Evolutionary conservation across 441 rosid genomes (phyloP).

Genomic region (Adansonia gregorii): DNA sequence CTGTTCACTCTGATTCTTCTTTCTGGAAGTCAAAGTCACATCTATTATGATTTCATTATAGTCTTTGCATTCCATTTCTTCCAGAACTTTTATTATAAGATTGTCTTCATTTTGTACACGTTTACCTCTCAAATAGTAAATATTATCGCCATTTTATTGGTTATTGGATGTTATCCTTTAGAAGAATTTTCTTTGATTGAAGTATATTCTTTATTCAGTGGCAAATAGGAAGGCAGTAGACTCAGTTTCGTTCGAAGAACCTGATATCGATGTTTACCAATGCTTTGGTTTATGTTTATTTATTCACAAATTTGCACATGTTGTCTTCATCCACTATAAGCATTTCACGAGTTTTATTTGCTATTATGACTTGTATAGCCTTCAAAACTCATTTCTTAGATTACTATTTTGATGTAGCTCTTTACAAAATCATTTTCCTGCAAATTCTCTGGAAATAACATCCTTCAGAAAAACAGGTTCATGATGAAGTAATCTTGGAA

Average conservation of each 20-base stretch:
- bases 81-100: background rate
- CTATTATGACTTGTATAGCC: background rate
- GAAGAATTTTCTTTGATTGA: background rate
- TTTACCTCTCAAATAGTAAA: background rate
- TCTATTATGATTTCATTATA: background rate
- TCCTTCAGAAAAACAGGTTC: conserved; percentile 60
- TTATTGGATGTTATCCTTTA: background rate
- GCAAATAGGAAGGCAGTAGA: background rate
- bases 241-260: background rate
- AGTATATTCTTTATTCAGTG: background rate
- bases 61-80: background rate
- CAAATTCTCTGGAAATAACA: conserved; percentile 27
- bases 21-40: background rate
- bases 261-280: background rate
- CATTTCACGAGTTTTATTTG: background rate
- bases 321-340: conserved; percentile 9
- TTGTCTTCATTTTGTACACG: background rate
- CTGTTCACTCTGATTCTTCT: conserved; percentile 4
- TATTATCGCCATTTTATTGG: background rate
- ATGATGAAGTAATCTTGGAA: conserved; percentile 98
- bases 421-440: background rate
- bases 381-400: conserved; percentile 3
- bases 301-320: background rate
- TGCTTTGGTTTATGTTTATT: background rate
- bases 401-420: conserved; percentile 1